A percentile compares a stretch with the other conserved stretches of the same genome.
These are phyloP conservation scores for Pseudopediastrum boryanum DNA, from an alignment of 139 green algal genomes.

Conservation along the genomic window DNA sequence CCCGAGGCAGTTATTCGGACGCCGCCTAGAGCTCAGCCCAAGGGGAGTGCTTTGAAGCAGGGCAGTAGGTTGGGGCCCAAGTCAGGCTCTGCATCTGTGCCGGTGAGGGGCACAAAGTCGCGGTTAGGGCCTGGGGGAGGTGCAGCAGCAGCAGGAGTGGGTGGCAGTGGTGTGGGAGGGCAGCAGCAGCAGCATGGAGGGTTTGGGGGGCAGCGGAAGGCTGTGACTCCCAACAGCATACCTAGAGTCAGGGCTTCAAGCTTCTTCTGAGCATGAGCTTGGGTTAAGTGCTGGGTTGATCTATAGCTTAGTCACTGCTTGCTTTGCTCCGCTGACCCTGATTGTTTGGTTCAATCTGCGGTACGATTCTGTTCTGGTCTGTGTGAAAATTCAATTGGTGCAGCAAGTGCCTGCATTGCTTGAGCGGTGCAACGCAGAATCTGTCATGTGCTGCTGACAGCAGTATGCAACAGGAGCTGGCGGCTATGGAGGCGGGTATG, in stretches of 20 bases:
- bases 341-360: no score
- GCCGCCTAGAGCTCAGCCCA: constrained; percentile 67
- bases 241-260: constrained; percentile 13
- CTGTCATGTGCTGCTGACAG: no score
- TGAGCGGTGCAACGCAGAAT: no score
- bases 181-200: background rate
- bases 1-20: constrained; percentile 74
- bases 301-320: no score
- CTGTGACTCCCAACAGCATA: constrained; percentile 26
- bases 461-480: no score
- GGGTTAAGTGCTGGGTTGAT: no score
- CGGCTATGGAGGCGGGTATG: no score
- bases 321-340: no score
- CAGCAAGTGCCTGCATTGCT: no score
- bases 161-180: constrained; percentile 4
- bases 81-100: background rate
- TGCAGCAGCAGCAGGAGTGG: background rate
- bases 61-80: background rate
- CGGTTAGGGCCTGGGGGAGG: background rate
- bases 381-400: no score
- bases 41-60: constrained; percentile 51
- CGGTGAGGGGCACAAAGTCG: background rate
- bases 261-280: constrained; percentile 33
- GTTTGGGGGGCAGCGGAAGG: background rate
- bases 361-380: no score